Evolutionary conservation across 441 rosid species (phyloP), one percentile per base, ranked within the genome.

Genomic region (Pelargonium australe): DNA sequence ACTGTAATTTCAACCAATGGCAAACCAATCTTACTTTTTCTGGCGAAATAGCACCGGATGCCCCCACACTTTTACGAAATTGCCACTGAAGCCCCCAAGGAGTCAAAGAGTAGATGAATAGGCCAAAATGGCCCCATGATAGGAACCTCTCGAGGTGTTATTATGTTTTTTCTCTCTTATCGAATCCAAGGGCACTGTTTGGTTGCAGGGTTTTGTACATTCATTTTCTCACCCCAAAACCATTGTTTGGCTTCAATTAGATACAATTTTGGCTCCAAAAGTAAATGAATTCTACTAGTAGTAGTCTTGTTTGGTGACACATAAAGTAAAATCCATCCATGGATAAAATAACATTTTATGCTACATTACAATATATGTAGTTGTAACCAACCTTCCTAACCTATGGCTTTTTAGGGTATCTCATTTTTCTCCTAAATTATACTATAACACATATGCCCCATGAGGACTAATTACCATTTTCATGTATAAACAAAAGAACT

Each of bases 131-230:
- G 73, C 47, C 70, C 78, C 77, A 72, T 70, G 85, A 79, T 65
- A 31, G 78, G 25, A 73, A 72, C 81, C 77, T 74, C 84, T 80
- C 84, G 43, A 80, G 84, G 82, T 71, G 68, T 73, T 78, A 75
- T 78, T 74, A 65, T 80, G 81, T 72, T 73, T 77, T 20, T 20
- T 23, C 64, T 62, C 16, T 65, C 19, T 68, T 64, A 12, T 72
- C 72, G 83, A 66, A 79, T 73, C 74, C 64, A 66, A 62, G 49
- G 31, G 20, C 51, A 45, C 43, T 71, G 65, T 65, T 64, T 55
- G 7, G 55, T 20, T 67, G 20, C 64, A 41, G 25, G 64, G 34
- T 20, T 41, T 23, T 9, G 41, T 13, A 4, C 28, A 8, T 16
- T n/a, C 10, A 68, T 47, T 47, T 47, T 10, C 3, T 47, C 14